Conservation (phyloP, 2,329 filamentous ascomycete species). For the Cucurbitaria berberidis region DNA sequence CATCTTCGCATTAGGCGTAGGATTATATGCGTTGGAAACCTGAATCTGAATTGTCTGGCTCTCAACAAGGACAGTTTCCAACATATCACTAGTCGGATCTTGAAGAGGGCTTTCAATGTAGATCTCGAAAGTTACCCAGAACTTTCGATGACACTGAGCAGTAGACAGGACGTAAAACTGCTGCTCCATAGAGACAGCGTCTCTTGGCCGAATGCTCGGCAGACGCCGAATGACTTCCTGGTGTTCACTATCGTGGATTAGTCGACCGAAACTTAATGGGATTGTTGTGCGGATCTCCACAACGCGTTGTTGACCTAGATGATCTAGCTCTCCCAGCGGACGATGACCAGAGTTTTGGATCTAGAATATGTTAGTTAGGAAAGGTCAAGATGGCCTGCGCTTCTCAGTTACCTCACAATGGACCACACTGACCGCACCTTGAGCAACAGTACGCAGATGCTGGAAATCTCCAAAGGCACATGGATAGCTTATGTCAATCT, state of each 20-base stretch:
- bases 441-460: conserved; percentile 5
- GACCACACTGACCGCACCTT: conserved; percentile 5
- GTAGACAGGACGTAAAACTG: conserved; percentile 3
- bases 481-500: conserved; percentile 6
- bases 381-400: no score
- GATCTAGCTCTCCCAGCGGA: conserved; percentile 1
- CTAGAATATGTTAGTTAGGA: neutral
- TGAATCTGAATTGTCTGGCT: conserved; percentile 1
- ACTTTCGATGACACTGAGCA: conserved; percentile 2
- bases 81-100: neutral
- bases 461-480: conserved; percentile 5
- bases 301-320: no score
- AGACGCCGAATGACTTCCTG: no score
- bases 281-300: no score
- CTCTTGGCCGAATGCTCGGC: conserved; percentile 2
- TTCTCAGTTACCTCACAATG: conserved; percentile 8
- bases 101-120: conserved; percentile 3
- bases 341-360: conserved; percentile 2
- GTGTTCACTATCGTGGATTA: no score
- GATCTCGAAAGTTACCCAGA: conserved; percentile 5
- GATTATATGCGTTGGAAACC: conserved; percentile 6
- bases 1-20: conserved; percentile 1
- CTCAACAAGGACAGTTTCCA: conserved; percentile 6
- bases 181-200: neutral
- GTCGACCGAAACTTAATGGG: no score